These are phyloP conservation scores for Penicillium taxi DNA, from an alignment of 495 filamentous ascomycete species.

Conservation along the genomic window DNA sequence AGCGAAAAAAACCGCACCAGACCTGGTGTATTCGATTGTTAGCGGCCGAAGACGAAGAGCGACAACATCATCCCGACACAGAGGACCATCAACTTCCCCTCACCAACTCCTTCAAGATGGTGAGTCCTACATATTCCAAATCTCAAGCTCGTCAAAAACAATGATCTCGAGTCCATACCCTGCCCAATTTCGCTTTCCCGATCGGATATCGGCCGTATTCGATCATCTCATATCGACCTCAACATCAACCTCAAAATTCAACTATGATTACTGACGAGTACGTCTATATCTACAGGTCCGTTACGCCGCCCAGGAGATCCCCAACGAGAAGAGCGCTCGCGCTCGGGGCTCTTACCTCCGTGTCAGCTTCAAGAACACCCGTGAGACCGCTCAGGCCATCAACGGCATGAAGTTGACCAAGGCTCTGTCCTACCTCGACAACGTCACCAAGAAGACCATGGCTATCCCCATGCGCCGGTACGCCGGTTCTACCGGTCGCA, in stretches of 20 bases:
- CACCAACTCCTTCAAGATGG: slow-evolving; percentile 51
- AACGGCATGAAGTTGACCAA: slow-evolving; percentile 98
- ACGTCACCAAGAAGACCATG: slow-evolving; percentile 90
- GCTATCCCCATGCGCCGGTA: slow-evolving; percentile 96
- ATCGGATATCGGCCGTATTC: neutral
- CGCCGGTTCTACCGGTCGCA: slow-evolving; percentile 85
- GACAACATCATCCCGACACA: slow-evolving; percentile 41
- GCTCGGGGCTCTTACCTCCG: slow-evolving; percentile 97
- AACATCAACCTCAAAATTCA: slow-evolving; percentile 5
- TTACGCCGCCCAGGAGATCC: slow-evolving; percentile 89
- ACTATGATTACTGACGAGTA: slow-evolving; percentile 26
- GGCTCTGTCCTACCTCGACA: slow-evolving; percentile 90
- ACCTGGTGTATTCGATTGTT: slow-evolving; percentile 23
- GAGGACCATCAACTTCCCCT: slow-evolving; percentile 39
- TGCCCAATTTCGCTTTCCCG: slow-evolving; percentile 6
- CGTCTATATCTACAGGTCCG: slow-evolving; percentile 62
- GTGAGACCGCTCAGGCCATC: slow-evolving; percentile 97
- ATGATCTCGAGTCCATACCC: slow-evolving; percentile 2
- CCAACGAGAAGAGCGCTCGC: slow-evolving; percentile 87
- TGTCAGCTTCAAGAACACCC: slow-evolving; percentile 99
- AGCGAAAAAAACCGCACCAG: slow-evolving; percentile 41
- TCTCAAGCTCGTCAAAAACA: slow-evolving; percentile 7
- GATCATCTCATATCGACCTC: slow-evolving; percentile 1
- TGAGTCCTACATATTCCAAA: slow-evolving; percentile 32
- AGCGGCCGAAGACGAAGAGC: slow-evolving; percentile 40